Conservation (phyloP, 371 early-diverging fungal species). For the Apophysomyces variabilis region DNA sequence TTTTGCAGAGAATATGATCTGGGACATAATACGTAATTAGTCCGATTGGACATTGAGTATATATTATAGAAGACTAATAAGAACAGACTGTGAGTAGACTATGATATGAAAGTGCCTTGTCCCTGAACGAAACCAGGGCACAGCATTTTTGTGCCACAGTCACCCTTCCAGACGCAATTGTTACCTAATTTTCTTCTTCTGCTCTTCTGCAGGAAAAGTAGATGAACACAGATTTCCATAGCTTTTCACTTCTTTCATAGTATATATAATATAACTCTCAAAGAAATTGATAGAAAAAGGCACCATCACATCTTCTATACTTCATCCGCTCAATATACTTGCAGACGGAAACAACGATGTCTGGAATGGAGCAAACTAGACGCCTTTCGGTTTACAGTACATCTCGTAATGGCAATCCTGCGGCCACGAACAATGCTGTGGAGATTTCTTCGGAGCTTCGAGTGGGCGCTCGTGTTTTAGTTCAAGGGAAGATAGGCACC, state of each 20-base stretch:
- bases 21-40: no score
- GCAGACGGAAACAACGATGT: slow-evolving; percentile 4
- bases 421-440: neutral
- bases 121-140: neutral
- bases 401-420: slow-evolving; percentile 25
- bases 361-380: slow-evolving; percentile 7
- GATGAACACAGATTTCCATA: slow-evolving; percentile 6
- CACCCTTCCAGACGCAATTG: no score
- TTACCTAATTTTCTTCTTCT: neutral
- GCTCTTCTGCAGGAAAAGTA: slow-evolving; percentile 2
- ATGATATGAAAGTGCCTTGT: no score
- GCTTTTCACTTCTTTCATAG: neutral
- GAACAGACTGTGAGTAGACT: no score
- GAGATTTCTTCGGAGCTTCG: slow-evolving; percentile 37
- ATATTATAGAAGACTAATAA: no score
- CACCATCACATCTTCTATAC: neutral
- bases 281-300: slow-evolving; percentile 14
- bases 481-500: slow-evolving; percentile 65
- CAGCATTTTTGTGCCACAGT: no score
- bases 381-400: slow-evolving; percentile 26
- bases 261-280: neutral
- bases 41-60: no score
- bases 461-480: slow-evolving; percentile 61
- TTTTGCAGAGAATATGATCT: no score
- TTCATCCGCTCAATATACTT: slow-evolving; percentile 6